A percentile compares a stretch with the other conserved stretches of the same genome.
Conservation (phyloP, 768 basidiomycete species). For the Exidia glandulosa region DNA sequence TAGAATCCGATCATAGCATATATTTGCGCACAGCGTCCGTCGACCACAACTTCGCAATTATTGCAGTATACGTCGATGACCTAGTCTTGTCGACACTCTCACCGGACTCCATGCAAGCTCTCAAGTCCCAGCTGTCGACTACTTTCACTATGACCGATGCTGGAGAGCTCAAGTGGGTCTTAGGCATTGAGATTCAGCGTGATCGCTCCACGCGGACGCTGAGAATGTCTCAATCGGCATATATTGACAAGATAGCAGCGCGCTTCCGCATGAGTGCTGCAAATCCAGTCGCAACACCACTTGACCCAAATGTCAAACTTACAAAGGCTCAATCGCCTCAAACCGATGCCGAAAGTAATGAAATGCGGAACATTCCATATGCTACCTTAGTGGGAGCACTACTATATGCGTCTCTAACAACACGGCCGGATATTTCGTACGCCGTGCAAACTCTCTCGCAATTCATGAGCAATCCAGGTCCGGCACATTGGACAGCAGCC, state of each 20-base stretch:
- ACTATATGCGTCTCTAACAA: constrained; percentile 21
- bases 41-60: constrained; percentile 4
- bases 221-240: constrained; percentile 4
- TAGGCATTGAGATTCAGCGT: constrained; percentile 26
- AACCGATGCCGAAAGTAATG: too few relatives aligned
- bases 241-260: constrained; percentile 5
- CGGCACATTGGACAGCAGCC: constrained; percentile 16
- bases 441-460: constrained; percentile 16
- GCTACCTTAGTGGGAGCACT: constrained; percentile 13
- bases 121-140: constrained; percentile 7
- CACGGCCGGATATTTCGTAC: constrained; percentile 23
- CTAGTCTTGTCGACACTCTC: constrained; percentile 15
- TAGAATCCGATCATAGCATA: constrained; percentile 14
- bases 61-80: constrained; percentile 23
- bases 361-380: too few relatives aligned
- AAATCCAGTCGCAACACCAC: constrained; percentile 7
- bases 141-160: too few relatives aligned
- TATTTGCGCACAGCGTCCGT: constrained; percentile 10
- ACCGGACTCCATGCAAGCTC: neutral
- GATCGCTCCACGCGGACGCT: constrained; percentile 7
- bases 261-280: constrained; percentile 1
- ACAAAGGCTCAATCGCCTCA: neutral
- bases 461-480: constrained; percentile 11
- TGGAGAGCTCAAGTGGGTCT: constrained; percentile 17
- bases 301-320: constrained; percentile 1